Conservation (phyloP, 2,329 filamentous ascomycete genomes). For the Truncatella angustata region DNA sequence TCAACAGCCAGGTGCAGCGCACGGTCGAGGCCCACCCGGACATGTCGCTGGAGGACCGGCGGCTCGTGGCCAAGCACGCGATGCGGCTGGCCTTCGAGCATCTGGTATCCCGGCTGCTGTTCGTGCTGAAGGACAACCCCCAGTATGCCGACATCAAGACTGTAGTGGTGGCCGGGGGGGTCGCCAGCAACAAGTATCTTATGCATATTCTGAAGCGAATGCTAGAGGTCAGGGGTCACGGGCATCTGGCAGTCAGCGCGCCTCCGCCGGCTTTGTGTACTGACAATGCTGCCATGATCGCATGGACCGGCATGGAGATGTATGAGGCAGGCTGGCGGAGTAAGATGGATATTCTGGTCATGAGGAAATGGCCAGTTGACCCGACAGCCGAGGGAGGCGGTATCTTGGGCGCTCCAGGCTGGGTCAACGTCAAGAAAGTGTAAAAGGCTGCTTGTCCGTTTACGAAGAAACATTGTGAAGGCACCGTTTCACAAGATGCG, state of each 20-base stretch:
- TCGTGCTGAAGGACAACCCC: slow-evolving; percentile 54
- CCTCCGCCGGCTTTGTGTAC: slow-evolving; percentile 81
- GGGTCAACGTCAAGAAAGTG: slow-evolving; percentile 28
- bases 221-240: slow-evolving; percentile 66
- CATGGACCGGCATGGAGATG: slow-evolving; percentile 93
- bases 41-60: slow-evolving; percentile 60
- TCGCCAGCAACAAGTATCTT: slow-evolving; percentile 82
- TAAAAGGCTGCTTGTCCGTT: neutral
- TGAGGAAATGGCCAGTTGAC: slow-evolving; percentile 76
- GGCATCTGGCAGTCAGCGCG: slow-evolving; percentile 60
- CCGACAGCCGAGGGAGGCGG: slow-evolving; percentile 58
- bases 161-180: slow-evolving; percentile 84
- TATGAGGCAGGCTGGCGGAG: slow-evolving; percentile 72
- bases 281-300: slow-evolving; percentile 97
- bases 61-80: slow-evolving; percentile 65
- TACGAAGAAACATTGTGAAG: too few relatives aligned
- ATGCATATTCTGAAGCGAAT: slow-evolving; percentile 58
- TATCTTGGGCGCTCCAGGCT: slow-evolving; percentile 45
- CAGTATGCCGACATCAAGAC: slow-evolving; percentile 32
- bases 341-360: slow-evolving; percentile 55
- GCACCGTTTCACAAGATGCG: neutral
- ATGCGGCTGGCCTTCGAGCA: slow-evolving; percentile 89
- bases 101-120: slow-evolving; percentile 69
- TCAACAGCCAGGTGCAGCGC: slow-evolving; percentile 64
- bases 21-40: slow-evolving; percentile 39